Evolutionary conservation across 331 rosid genomes (phyloP).

Genomic region (Saraca asoca): DNA sequence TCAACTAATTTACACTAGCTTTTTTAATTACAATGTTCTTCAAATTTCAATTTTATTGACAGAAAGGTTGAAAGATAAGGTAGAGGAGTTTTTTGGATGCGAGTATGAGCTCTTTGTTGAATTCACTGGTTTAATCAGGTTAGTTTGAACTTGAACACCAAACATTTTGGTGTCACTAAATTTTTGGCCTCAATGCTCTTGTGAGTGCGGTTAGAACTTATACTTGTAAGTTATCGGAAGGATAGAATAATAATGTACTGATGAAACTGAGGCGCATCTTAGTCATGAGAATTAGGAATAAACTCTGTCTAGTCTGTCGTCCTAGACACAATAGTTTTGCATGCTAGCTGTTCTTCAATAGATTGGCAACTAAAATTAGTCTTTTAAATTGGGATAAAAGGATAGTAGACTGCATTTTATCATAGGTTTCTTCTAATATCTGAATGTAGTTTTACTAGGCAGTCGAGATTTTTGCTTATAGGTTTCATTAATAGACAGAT

Average conservation of each 20-base stretch:
- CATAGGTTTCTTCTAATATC: too few species aligned
- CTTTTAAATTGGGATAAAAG: too few species aligned
- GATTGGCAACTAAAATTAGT: too few species aligned
- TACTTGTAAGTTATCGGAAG: not conserved
- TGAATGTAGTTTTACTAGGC: too few species aligned
- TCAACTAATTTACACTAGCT: not conserved
- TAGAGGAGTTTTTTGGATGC: slow-evolving; percentile 82
- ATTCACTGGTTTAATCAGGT: slow-evolving; percentile 96
- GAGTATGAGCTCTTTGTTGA: slow-evolving; percentile 81
- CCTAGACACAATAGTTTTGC: too few species aligned
- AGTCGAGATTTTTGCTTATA: too few species aligned
- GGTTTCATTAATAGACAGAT: too few species aligned
- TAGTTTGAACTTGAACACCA: slow-evolving; percentile 4
- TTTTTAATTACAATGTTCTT: not conserved
- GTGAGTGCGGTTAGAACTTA: not conserved
- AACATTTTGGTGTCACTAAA: too few species aligned
- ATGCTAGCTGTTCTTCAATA: too few species aligned
- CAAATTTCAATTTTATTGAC: slow-evolving; percentile 30
- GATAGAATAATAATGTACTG: not conserved
- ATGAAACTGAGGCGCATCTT: not conserved
- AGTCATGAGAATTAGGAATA: not conserved
- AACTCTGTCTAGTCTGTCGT: too few species aligned
- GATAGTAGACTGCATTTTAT: too few species aligned
- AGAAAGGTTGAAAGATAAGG: slow-evolving; percentile 90
- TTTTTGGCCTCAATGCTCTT: not conserved